Evolutionary conservation across 108 stramenopile genomes (phyloP).

Genomic region (Skeletonema marinoi): DNA sequence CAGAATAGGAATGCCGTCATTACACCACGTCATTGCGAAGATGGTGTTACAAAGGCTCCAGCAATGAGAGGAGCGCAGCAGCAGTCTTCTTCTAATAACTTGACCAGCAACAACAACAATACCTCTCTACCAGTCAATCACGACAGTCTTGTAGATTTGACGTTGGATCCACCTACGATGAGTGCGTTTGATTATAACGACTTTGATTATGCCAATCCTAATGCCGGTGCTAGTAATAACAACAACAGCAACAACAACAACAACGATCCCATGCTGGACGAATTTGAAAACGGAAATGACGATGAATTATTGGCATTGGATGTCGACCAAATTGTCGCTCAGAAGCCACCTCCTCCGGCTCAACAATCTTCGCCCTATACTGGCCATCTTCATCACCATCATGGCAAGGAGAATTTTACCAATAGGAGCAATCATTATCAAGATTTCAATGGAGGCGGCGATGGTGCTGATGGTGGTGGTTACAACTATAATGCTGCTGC

Average conservation of each 20-base stretch:
- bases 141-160: not conserved
- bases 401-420: too few relatives aligned
- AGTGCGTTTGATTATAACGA: conserved; percentile 20
- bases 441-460: too few relatives aligned
- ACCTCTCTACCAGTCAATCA: not conserved
- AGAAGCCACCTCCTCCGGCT: not conserved
- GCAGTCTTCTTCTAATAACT: too few relatives aligned
- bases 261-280: conserved; percentile 3
- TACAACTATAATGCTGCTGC: too few relatives aligned
- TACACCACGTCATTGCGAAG: too few relatives aligned
- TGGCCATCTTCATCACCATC: too few relatives aligned
- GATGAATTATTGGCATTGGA: conserved; percentile 43
- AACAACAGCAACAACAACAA: not conserved
- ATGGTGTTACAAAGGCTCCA: too few relatives aligned
- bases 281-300: conserved; percentile 24
- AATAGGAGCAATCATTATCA: too few relatives aligned
- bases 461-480: too few relatives aligned
- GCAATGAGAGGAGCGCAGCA: not conserved
- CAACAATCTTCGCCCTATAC: too few relatives aligned
- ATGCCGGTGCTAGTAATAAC: not conserved
- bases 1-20: not conserved
- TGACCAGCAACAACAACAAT: not conserved
- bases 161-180: not conserved
- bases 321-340: conserved; percentile 34
- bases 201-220: not conserved